Percentiles rank a stretch among this genome's conserved stretches.
Evolutionary conservation across 1,284 basidiomycete genomes (phyloP).

Genomic region (Coniferiporia sulphurascens): DNA sequence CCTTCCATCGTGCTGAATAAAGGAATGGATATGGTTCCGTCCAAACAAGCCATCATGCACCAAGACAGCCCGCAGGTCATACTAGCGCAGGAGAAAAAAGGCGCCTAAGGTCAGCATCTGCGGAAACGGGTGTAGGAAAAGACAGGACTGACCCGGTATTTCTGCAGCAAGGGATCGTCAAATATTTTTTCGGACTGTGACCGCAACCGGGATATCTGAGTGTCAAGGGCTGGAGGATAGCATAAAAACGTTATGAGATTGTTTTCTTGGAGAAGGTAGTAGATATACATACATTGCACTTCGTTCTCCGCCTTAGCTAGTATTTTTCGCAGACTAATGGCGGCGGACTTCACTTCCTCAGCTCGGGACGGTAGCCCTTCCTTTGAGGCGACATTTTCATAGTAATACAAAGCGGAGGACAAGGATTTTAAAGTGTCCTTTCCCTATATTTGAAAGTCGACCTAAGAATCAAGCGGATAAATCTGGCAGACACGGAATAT

Average conservation of each 20-base stretch:
- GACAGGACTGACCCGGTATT: constrained; percentile 43
- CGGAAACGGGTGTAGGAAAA: neutral
- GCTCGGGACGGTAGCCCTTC: constrained; percentile 43
- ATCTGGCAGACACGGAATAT: constrained; percentile 8
- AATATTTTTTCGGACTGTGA: constrained; percentile 41
- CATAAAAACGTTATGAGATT: neutral
- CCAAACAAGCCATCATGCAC: constrained; percentile 72
- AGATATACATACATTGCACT: constrained; percentile 41
- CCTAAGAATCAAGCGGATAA: neutral
- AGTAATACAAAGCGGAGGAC: constrained; percentile 58
- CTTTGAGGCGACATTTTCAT: constrained; percentile 55
- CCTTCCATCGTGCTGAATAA: constrained; percentile 53
- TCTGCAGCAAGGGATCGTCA: constrained; percentile 57
- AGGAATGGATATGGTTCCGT: constrained; percentile 68
- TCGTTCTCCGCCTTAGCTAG: constrained; percentile 48
- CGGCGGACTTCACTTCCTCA: constrained; percentile 37
- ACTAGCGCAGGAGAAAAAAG: constrained; percentile 37
- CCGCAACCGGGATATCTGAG: constrained; percentile 41
- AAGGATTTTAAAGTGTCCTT: constrained; percentile 58
- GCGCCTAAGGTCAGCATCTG: neutral
- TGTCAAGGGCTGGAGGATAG: constrained; percentile 45
- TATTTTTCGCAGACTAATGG: constrained; percentile 45
- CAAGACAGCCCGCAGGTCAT: constrained; percentile 70
- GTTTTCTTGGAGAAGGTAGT: neutral
- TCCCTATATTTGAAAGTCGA: constrained; percentile 35